phyloP scores from a whole-genome alignment of 345 rosid genomes.

The Trapa incisa region DNA sequence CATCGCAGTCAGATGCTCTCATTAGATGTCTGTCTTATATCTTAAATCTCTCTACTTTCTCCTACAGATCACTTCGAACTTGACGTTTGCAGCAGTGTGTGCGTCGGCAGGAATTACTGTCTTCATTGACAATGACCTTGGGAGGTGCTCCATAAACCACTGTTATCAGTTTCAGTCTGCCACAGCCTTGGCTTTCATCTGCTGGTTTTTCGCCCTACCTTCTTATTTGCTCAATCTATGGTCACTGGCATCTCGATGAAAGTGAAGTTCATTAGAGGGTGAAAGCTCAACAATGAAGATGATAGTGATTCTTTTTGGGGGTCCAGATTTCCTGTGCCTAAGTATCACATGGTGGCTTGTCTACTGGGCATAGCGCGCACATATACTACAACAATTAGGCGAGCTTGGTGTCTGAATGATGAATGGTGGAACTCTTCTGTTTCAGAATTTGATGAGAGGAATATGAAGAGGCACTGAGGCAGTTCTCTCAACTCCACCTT shows the following conservation, averaged over 20 bases:
- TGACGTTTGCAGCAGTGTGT: constrained; percentile 66
- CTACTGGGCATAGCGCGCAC: neutral
- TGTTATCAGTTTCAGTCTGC: constrained; percentile 60
- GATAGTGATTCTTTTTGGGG: neutral
- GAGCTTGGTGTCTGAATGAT: neutral
- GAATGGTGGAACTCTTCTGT: neutral
- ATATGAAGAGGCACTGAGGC: neutral
- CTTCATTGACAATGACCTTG: constrained; percentile 62
- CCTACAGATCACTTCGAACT: constrained; percentile 59
- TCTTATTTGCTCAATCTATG: constrained; percentile 61
- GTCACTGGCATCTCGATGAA: constrained; percentile 54
- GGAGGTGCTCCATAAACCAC: constrained; percentile 37
- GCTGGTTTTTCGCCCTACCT: constrained; percentile 53
- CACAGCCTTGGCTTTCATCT: constrained; percentile 60
- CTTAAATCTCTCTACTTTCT: neutral
- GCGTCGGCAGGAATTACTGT: constrained; percentile 77
- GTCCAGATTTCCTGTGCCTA: neutral
- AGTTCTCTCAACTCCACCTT: neutral
- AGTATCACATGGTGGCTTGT: neutral
- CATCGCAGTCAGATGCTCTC: neutral
- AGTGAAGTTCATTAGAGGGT: neutral
- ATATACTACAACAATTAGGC: neutral
- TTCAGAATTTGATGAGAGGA: neutral
- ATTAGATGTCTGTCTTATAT: no score
- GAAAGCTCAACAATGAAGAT: neutral